Conservation (phyloP, 345 rosid genomes). For the Corymbia maculata region DNA sequence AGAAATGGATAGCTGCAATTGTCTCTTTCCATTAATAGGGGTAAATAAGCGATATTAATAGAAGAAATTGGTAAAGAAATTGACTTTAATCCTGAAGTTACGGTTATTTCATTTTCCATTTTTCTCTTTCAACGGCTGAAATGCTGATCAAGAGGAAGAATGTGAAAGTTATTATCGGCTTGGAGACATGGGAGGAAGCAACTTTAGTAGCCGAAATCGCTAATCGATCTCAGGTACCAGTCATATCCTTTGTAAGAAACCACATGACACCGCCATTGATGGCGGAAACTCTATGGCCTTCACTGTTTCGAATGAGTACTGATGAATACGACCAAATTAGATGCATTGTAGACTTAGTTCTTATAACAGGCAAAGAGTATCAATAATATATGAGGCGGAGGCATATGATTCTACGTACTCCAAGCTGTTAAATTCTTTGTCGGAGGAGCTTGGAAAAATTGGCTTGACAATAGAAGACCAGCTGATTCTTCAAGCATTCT, state of each 20-base stretch:
- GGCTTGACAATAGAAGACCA: slow-evolving; percentile 26
- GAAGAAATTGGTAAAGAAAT: not conserved
- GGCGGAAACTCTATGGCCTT: not conserved
- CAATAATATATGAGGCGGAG: slow-evolving; percentile 28
- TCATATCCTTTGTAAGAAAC: slow-evolving; percentile 27
- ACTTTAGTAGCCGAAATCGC: slow-evolving; percentile 27
- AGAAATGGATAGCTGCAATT: not conserved
- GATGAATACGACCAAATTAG: slow-evolving; percentile 13
- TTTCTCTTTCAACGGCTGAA: slow-evolving; percentile 12
- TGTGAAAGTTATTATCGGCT: slow-evolving; percentile 26
- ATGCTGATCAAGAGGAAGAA: slow-evolving; percentile 14
- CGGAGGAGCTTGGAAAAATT: slow-evolving; percentile 11
- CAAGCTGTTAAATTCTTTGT: slow-evolving; percentile 6
- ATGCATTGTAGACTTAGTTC: slow-evolving; percentile 22
- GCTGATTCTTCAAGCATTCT: slow-evolving; percentile 31
- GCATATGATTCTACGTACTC: slow-evolving; percentile 12
- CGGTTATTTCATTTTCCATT: not conserved
- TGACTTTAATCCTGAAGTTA: not conserved
- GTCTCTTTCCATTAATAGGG: not conserved
- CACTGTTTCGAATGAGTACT: slow-evolving; percentile 18
- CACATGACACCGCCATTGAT: slow-evolving; percentile 24
- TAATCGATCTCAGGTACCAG: slow-evolving; percentile 17
- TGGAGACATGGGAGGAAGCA: slow-evolving; percentile 38
- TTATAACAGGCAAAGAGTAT: slow-evolving; percentile 26
- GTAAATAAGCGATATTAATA: not conserved